Base-by-base conservation (phyloP, 208 protist species). In the Leishmania mexicana region DNA sequence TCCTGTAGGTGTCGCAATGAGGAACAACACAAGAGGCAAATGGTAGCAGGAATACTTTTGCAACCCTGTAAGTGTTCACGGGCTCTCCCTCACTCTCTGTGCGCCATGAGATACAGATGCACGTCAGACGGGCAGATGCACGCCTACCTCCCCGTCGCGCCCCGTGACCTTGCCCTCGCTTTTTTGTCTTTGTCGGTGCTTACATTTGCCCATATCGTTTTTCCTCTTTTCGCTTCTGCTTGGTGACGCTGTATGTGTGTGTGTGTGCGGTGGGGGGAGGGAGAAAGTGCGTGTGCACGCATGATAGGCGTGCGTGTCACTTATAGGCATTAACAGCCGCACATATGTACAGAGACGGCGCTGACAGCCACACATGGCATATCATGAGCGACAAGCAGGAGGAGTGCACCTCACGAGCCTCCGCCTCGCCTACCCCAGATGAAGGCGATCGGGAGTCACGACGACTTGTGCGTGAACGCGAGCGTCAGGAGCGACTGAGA, bases 401-500 rank as follows among this genome's bases (percentile, higher is more conserved):
- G 74, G 78, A 80, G 42, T 60, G 64, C 62, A 64, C 76, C 24
- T 19, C 77, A 51, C 62, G 13, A 60, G 7, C 74, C 70, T 80
- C 73, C 65, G 64, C 54, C 31, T 78, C 75, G 51, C 73, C 78
- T 21, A 51, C n/a, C 31, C 45, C 45, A 53, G 73, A 81, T 42
- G 82, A 82, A 3, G 42, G 17, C 2, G 62, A 75, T n/a, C 49
- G 62, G 0, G 64, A n/a, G 8, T 73, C 82, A 7, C 58, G 58
- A 71, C 82, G 81, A 53, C 80, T 79, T 45, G 75, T 85, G 47
- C 89, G 92, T 40, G 91, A 97, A 64, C 77, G 85, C 68, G 87
- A 95, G 83, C 87, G 92, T 5, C 80, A 87, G 17, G 85, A 89
- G 70, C 89, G 94, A 2, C 80, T 94, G 53, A 68, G 86, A 19